Evolutionary conservation across 2,329 filamentous ascomycete genomes (phyloP).

Genomic region (Cercospora sesami): DNA sequence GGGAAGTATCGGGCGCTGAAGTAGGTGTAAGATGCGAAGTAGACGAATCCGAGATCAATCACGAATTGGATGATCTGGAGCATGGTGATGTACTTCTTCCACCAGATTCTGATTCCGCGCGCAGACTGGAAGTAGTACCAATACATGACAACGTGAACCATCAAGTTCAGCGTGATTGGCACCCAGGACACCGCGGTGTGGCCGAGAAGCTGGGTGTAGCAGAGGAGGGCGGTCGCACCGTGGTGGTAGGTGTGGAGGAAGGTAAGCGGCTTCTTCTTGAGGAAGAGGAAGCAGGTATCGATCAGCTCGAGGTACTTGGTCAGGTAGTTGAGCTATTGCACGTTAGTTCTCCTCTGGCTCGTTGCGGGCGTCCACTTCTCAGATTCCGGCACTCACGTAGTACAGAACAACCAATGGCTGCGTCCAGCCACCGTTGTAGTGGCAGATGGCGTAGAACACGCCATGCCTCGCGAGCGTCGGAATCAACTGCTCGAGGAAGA

Average conservation of each 20-base stretch:
- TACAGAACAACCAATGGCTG: constrained; percentile 90
- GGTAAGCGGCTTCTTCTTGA: constrained; percentile 99
- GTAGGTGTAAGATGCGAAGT: constrained; percentile 99
- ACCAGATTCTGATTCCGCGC: constrained; percentile 93
- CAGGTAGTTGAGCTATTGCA: constrained; percentile 82
- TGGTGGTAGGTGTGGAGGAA: constrained; percentile 99
- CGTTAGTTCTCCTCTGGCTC: constrained; percentile 7
- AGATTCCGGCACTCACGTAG: constrained; percentile 67
- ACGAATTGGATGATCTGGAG: constrained; percentile 97
- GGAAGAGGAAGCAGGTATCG: constrained; percentile 93
- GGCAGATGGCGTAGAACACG: constrained; percentile 86
- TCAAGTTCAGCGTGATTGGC: constrained; percentile 85
- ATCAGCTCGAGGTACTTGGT: constrained; percentile 96
- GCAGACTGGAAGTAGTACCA: constrained; percentile 99
- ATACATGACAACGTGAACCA: constrained; percentile 98
- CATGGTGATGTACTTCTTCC: constrained; percentile 99
- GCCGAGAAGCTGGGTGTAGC: constrained; percentile 95
- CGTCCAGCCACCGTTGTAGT: constrained; percentile 83
- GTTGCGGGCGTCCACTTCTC: neutral
- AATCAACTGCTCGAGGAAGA: constrained; percentile 89
- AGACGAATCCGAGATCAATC: constrained; percentile 95
- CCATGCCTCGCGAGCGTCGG: constrained; percentile 78
- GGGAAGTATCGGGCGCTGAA: constrained; percentile 89
- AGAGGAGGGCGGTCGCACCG: constrained; percentile 91
- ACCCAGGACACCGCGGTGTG: constrained; percentile 94